Conservation (phyloP, 2,329 filamentous ascomycete species). For the Camillea tinctor region DNA sequence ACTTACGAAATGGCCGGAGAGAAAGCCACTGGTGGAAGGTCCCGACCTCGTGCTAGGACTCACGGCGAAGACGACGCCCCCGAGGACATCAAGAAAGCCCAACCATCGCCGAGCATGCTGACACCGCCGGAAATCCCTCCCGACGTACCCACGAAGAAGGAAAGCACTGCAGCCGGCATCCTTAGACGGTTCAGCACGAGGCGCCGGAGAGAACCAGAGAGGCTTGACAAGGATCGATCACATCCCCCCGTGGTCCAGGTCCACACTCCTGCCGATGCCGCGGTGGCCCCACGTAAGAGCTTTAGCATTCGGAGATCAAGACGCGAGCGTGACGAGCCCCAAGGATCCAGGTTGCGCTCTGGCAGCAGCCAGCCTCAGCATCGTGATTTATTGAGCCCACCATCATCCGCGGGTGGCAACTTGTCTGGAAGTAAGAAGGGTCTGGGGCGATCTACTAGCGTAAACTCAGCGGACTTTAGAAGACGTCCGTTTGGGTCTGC, state of each 20-base stretch:
- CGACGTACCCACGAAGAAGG: slow-evolving; percentile 70
- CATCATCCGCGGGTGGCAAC: slow-evolving; percentile 57
- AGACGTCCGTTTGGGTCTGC: slow-evolving; percentile 53
- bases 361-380: slow-evolving; percentile 70
- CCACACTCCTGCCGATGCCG: slow-evolving; percentile 70
- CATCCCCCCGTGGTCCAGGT: slow-evolving; percentile 73
- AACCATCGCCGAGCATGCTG: slow-evolving; percentile 47
- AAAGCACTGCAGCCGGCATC: slow-evolving; percentile 81
- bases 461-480: slow-evolving; percentile 82
- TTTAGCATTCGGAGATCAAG: slow-evolving; percentile 73
- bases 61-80: slow-evolving; percentile 91
- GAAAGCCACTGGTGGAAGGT: slow-evolving; percentile 78
- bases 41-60: slow-evolving; percentile 81
- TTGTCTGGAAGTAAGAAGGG: slow-evolving; percentile 63
- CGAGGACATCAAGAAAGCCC: slow-evolving; percentile 68
- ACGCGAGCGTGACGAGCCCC: slow-evolving; percentile 52
- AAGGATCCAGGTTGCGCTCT: slow-evolving; percentile 47
- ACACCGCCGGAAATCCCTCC: slow-evolving; percentile 54
- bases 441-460: slow-evolving; percentile 83
- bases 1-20: slow-evolving; percentile 88
- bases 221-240: slow-evolving; percentile 61
- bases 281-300: slow-evolving; percentile 72
- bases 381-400: slow-evolving; percentile 75
- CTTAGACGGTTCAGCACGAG: slow-evolving; percentile 89
- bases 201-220: slow-evolving; percentile 66